phyloP scores from a whole-genome alignment of 257 asterid genomes.

The Craterostigma plantagineum region DNA sequence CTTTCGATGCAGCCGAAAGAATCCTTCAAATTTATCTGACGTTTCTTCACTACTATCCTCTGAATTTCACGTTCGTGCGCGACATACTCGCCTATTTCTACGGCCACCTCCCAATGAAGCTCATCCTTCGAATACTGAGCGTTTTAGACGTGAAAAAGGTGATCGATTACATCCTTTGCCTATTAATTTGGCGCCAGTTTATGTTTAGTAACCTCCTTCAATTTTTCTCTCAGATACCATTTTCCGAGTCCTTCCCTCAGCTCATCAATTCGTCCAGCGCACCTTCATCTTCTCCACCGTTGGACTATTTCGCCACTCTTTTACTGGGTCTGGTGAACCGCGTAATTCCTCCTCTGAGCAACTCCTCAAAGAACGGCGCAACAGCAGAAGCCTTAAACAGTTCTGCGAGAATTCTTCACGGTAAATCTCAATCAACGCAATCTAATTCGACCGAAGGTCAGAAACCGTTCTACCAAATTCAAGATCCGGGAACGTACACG shows the following conservation, averaged over 20 bases:
- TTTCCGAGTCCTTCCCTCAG: conserved; percentile 93
- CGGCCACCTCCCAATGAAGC: conserved; percentile 88
- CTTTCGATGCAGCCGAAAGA: conserved; percentile 88
- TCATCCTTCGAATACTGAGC: conserved; percentile 60
- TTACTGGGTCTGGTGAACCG: conserved; percentile 75
- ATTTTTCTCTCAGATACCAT: conserved; percentile 52
- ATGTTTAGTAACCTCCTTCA: conserved; percentile 6
- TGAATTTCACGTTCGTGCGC: conserved; percentile 88
- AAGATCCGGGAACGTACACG: conserved; percentile 90
- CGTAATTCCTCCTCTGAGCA: conserved; percentile 73
- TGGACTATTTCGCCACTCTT: conserved; percentile 85
- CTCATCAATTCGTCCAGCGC: conserved; percentile 68
- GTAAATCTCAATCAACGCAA: conserved; percentile 45
- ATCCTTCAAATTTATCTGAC: conserved; percentile 61
- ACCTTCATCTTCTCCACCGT: conserved; percentile 50
- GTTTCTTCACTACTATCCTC: conserved; percentile 79
- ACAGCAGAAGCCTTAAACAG: conserved; percentile 32
- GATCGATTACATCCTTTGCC: conserved; percentile 10
- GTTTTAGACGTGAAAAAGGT: conserved; percentile 84
- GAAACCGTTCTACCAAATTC: conserved; percentile 83
- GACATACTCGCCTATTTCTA: conserved; percentile 95
- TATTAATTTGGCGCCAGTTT: conserved; percentile 3
- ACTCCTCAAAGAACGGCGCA: conserved; percentile 39
- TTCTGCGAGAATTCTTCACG: conserved; percentile 29
- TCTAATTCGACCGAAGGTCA: conserved; percentile 56